These are phyloP conservation scores for Ustilago shanxiensis DNA, from an alignment of 1,284 basidiomycete species.

Conservation along the genomic window DNA sequence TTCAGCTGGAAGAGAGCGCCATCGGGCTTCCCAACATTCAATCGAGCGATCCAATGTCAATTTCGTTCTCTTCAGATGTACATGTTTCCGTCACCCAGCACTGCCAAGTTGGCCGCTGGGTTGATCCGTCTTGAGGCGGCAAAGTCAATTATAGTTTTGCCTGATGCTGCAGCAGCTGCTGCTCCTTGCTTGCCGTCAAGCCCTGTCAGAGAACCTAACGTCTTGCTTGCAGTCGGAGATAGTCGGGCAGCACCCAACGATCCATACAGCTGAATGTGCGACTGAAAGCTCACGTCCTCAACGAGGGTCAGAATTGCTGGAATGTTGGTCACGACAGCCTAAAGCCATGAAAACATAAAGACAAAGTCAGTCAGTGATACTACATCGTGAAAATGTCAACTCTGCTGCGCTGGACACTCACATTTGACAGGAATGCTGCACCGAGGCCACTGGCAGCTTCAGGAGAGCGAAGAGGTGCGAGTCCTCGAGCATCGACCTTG, in stretches of 20 bases:
- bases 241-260: constrained; percentile 18
- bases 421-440: constrained; percentile 35
- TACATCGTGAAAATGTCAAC: background rate
- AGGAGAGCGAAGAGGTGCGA: constrained; percentile 33
- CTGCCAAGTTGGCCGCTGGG: constrained; percentile 31
- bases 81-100: constrained; percentile 52
- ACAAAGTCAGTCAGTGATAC: background rate
- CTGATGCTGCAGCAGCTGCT: background rate
- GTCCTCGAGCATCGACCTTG: constrained; percentile 10
- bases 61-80: constrained; percentile 43
- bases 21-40: background rate
- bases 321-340: constrained; percentile 24
- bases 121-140: constrained; percentile 24
- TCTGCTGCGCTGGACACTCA: constrained; percentile 5
- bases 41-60: background rate
- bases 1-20: background rate
- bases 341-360: background rate
- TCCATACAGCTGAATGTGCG: constrained; percentile 43
- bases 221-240: constrained; percentile 13
- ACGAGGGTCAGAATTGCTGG: constrained; percentile 31
- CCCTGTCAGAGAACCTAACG: constrained; percentile 19
- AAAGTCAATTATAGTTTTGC: constrained; percentile 28
- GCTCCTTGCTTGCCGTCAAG: background rate
- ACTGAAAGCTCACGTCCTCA: constrained; percentile 45
- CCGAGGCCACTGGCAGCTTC: constrained; percentile 36